Evolutionary conservation across 2,329 filamentous ascomycete genomes (phyloP).

Genomic region (Tympanopsis confertula): DNA sequence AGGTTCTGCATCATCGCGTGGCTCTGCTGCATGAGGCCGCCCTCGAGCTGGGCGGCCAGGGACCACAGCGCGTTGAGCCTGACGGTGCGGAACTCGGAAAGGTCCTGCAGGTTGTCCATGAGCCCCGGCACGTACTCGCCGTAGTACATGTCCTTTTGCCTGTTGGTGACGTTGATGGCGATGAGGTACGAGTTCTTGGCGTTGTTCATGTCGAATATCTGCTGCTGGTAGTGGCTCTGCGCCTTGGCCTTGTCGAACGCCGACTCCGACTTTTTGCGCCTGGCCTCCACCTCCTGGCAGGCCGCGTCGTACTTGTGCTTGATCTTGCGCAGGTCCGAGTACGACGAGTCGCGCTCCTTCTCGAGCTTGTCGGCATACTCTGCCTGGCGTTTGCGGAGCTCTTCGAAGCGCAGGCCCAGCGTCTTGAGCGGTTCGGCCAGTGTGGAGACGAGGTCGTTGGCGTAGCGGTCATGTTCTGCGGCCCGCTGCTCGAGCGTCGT

Average conservation of each 20-base stretch:
- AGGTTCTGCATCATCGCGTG: slow-evolving; percentile 62
- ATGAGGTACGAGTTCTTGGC: slow-evolving; percentile 97
- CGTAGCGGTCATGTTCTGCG: slow-evolving; percentile 77
- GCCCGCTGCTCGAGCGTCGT: slow-evolving; percentile 80
- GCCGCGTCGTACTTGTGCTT: slow-evolving; percentile 87
- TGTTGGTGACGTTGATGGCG: slow-evolving; percentile 91
- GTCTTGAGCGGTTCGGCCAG: slow-evolving; percentile 80
- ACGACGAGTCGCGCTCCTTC: slow-evolving; percentile 75
- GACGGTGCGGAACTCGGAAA: slow-evolving; percentile 76
- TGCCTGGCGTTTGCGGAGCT: slow-evolving; percentile 78
- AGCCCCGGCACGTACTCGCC: slow-evolving; percentile 92
- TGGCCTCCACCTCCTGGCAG: slow-evolving; percentile 89
- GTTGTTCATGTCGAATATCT: slow-evolving; percentile 91
- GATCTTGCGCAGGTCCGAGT: slow-evolving; percentile 74
- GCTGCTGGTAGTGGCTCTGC: slow-evolving; percentile 81
- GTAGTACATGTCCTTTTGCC: slow-evolving; percentile 94
- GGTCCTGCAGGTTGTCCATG: slow-evolving; percentile 83
- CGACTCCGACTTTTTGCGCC: slow-evolving; percentile 87
- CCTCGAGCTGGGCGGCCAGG: slow-evolving; percentile 68
- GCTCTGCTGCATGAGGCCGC: slow-evolving; percentile 65
- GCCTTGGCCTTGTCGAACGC: slow-evolving; percentile 93
- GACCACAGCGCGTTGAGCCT: slow-evolving; percentile 82
- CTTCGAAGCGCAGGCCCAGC: slow-evolving; percentile 67
- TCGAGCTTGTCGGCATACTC: slow-evolving; percentile 84
- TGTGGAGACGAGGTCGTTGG: slow-evolving; percentile 64